Conservation (phyloP, 176 grass and related monocot genomes). For the Dendrocalamus sinicus region DNA sequence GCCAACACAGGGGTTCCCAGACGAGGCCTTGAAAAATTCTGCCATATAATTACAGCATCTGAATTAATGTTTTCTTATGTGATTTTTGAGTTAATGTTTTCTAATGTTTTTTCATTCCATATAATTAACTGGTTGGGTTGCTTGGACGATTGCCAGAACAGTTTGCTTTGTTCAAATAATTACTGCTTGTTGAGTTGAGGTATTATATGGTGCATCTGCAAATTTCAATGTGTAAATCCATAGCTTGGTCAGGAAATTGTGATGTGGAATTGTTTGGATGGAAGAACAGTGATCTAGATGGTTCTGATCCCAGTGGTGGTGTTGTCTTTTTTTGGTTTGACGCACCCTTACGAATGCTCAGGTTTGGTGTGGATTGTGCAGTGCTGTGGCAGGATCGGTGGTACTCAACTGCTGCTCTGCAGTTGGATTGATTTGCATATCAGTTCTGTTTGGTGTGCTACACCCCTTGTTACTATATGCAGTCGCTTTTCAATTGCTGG, state of each 20-base stretch:
- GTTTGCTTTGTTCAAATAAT: conserved; percentile 8
- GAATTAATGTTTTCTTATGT: conserved; percentile 12
- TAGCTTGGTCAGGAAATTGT: neutral
- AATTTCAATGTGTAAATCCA: neutral
- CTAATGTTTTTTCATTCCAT: no score
- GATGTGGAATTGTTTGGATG: neutral
- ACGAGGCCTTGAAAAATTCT: neutral
- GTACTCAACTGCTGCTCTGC: neutral
- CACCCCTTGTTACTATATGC: neutral
- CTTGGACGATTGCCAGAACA: neutral
- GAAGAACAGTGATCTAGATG: neutral
- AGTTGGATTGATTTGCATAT: conserved; percentile 2
- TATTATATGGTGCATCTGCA: neutral
- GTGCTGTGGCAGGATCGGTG: neutral
- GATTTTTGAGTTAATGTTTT: neutral
- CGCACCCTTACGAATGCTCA: neutral
- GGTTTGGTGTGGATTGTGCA: conserved; percentile 21
- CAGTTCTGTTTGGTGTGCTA: neutral
- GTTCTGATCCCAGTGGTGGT: neutral
- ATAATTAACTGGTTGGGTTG: neutral
- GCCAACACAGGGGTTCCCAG: neutral
- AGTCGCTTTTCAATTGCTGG: neutral
- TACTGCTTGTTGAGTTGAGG: neutral
- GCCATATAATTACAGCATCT: neutral
- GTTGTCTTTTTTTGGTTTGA: neutral